phyloP scores from a whole-genome alignment of 495 filamentous ascomycete species.

The Lophiotrema nucula region DNA sequence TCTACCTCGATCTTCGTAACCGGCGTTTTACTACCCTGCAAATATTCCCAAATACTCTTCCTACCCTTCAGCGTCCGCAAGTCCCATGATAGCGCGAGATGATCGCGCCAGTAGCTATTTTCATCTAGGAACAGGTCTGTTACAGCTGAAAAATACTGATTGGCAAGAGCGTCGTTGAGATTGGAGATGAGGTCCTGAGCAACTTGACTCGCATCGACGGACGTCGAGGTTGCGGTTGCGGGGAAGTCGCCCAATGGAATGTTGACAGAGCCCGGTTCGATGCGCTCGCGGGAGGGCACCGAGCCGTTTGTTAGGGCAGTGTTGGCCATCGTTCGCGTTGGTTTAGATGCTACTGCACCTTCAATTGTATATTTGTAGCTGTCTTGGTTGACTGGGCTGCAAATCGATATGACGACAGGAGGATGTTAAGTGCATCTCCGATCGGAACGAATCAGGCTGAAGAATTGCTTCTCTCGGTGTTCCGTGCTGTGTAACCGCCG shows the following conservation, averaged over 20 bases:
- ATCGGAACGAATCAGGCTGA: too few species aligned
- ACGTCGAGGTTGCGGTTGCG: slow-evolving; percentile 2
- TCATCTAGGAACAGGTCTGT: slow-evolving; percentile 22
- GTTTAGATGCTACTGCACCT: too few species aligned
- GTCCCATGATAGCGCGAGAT: slow-evolving; percentile 34
- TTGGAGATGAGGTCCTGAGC: slow-evolving; percentile 2
- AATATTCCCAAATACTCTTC: slow-evolving; percentile 14
- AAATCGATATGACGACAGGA: too few species aligned
- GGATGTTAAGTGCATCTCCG: too few species aligned
- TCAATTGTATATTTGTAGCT: too few species aligned
- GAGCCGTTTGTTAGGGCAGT: background rate
- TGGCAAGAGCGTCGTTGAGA: slow-evolving; percentile 1
- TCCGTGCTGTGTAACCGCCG: too few species aligned
- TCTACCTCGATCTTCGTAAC: slow-evolving; percentile 16
- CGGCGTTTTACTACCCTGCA: slow-evolving; percentile 1
- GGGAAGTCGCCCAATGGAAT: slow-evolving; percentile 22
- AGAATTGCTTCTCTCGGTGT: too few species aligned
- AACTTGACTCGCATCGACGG: slow-evolving; percentile 11
- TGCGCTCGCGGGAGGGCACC: slow-evolving; percentile 15
- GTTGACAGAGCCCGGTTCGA: slow-evolving; percentile 25
- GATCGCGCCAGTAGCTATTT: slow-evolving; percentile 36
- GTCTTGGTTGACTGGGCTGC: too few species aligned
- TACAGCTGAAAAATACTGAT: slow-evolving; percentile 1
- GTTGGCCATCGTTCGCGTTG: too few species aligned
- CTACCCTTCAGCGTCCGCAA: slow-evolving; percentile 31